Conservation (phyloP, 2,329 filamentous ascomycete species). For the Ceratocystis papillata region DNA sequence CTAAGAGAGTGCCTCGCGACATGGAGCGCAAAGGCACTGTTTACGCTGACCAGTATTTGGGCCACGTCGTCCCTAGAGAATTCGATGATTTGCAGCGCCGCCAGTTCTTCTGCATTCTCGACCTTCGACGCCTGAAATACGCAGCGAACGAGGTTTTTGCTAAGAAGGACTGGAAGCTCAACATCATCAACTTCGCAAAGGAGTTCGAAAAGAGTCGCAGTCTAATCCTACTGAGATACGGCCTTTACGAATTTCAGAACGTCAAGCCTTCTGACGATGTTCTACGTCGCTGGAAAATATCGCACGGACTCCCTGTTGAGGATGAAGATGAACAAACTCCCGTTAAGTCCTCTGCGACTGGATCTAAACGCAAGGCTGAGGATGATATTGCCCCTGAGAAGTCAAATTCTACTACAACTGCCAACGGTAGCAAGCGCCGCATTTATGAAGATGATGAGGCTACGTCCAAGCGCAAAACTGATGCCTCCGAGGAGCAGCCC, state of each 20-base stretch:
- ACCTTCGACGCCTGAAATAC: slow-evolving; percentile 51
- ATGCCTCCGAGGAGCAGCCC: slow-evolving; percentile 40
- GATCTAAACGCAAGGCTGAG: slow-evolving; percentile 46
- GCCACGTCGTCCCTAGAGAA: slow-evolving; percentile 46
- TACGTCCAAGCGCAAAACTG: slow-evolving; percentile 30
- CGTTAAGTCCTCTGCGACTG: slow-evolving; percentile 31
- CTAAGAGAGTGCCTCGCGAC: slow-evolving; percentile 44
- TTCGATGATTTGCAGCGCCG: slow-evolving; percentile 49
- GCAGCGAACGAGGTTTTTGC: slow-evolving; percentile 50
- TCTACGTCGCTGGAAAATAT: slow-evolving; percentile 47
- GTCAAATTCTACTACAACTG: slow-evolving; percentile 27
- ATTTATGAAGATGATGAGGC: slow-evolving; percentile 34
- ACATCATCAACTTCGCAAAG: slow-evolving; percentile 52
- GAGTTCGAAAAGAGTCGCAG: slow-evolving; percentile 54
- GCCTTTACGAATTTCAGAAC: slow-evolving; percentile 53
- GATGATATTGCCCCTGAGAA: slow-evolving; percentile 38
- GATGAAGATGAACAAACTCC: slow-evolving; percentile 30
- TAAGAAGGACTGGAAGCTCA: slow-evolving; percentile 53
- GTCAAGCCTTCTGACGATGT: slow-evolving; percentile 49
- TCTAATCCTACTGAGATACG: slow-evolving; percentile 50
- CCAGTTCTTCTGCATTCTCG: slow-evolving; percentile 53
- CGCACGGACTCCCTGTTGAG: slow-evolving; percentile 43
- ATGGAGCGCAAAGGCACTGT: slow-evolving; percentile 44
- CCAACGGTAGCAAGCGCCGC: slow-evolving; percentile 42
- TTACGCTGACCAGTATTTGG: slow-evolving; percentile 50